Evolutionary conservation across 208 protist species (phyloP), one percentile per base, ranked within the genome.

Genomic region (Trypanosoma scelopori): DNA sequence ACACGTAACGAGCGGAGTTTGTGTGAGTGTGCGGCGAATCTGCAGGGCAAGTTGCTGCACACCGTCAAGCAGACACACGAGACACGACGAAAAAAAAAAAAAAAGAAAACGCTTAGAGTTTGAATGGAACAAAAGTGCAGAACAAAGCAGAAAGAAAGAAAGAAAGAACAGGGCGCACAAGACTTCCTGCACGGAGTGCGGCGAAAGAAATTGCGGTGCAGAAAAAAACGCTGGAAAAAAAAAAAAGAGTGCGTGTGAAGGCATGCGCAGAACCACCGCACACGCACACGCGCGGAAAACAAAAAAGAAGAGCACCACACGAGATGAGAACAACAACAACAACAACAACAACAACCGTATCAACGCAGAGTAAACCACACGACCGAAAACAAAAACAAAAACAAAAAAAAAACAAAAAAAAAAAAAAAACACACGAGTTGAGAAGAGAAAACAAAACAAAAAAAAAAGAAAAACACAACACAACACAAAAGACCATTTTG

Each of bases 271-370:
- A 22, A 30, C 23, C 15, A 37, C n/a, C 28, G 4, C 50, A 57
- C 62, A 55, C 22, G 61, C n/a, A n/a, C n/a, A n/a, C n/a, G n/a
- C n/a, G n/a, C n/a, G 66, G 60, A 59, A 32, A 59, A 60, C 62
- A 47, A 73, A 64, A 37, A 62, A 55, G 59, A 69, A 32, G 64
- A 46, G 20, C 5, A 68, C 23, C 49, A 74, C 1, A 7, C 39
- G 60, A 27, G 51, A 52, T 16, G 43, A 46, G 43, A 66, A 55
- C 37, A 43, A 50, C 22, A 55, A n/a, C n/a, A n/a, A n/a, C n/a
- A n/a, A n/a, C n/a, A n/a, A n/a, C n/a, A n/a, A n/a, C n/a, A 66
- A 55, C 37, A 43, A 50, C 22, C 45, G 59, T 30, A 43, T 51
- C 42, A 49, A 42, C 13, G 30, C 50, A 61, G 60, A 65, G 5